Base-by-base conservation (phyloP, 768 basidiomycete genomes). In the Tephrocybe sp. region DNA sequence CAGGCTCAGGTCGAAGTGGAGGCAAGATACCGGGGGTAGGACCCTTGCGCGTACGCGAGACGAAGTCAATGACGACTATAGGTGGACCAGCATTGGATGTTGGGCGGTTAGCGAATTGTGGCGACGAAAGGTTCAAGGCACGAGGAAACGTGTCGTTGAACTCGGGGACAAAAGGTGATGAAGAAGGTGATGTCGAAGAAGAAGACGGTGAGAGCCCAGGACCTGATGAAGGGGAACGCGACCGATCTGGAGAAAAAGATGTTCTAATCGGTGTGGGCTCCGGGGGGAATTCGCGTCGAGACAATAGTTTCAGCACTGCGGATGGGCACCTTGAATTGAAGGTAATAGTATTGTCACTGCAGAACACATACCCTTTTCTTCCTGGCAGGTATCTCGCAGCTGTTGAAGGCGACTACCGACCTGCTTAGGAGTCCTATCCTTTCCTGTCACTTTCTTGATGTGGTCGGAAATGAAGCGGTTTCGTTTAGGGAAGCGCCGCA, bases 401-500 rank as follows among this genome's bases (percentile, higher is more conserved):
- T 86, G 84, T 58, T 86, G 84, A 36, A 86, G 69, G 38, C 84
- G 77, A 59, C 81, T 83, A 27, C 84, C 83, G 42, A 86, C 83
- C 62, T 86, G 84, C 62, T 86, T 86, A 18, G 84, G 69, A 12
- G 84, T 82, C 56, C 84, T 72, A 21, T 66, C 65, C 55, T 75
- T 72, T 6, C 82, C 80, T 3, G 84, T 86, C 18, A 64, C 65
- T 16, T 68, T 63, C 59, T 73, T 74, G 61, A 86, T 84, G 63
- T 82, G 76, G 51, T 84, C 74, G 40, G 84, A 79, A 56, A 86
- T 82, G 64, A 75, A 83, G 33, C 77, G 76, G 66, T 86, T 86
- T 44, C 84, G 77, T 62, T 76, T 80, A 13, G 84, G 84, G 62
- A 82, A 84, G 42, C 84, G 77, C 40, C 74, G 76, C 4, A 86